A percentile compares a stretch with the other conserved stretches of the same genome.
These are phyloP conservation scores for Coemansia sp. DNA, from an alignment of 192 early-diverging fungal species.

Conservation along the genomic window DNA sequence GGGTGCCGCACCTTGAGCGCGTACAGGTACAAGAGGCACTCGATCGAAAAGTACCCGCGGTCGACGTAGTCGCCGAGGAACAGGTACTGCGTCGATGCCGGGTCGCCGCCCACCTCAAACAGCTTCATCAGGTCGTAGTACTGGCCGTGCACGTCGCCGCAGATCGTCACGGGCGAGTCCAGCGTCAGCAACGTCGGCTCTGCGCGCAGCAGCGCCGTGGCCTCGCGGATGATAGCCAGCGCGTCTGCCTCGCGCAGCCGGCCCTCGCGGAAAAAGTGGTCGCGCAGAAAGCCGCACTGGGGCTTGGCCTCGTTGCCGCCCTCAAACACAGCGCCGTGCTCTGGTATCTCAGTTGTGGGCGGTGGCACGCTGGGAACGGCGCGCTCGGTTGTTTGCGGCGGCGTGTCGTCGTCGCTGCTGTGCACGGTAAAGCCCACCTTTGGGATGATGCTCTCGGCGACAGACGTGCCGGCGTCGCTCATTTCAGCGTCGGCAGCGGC, in stretches of 20 bases:
- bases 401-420: constrained; percentile 71
- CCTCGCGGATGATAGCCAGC: constrained; percentile 82
- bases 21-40: constrained; percentile 94
- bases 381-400: constrained; percentile 65
- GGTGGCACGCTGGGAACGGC: constrained; percentile 53
- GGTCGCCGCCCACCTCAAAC: constrained; percentile 94
- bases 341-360: constrained; percentile 60
- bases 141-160: constrained; percentile 98
- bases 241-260: constrained; percentile 92
- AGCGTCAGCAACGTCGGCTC: constrained; percentile 90
- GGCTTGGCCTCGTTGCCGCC: constrained; percentile 73
- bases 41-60: constrained; percentile 96
- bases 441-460: constrained; percentile 38
- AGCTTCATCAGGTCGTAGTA: constrained; percentile 97
- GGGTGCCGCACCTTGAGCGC: no score
- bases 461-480: background rate
- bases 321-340: constrained; percentile 65
- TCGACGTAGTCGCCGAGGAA: constrained; percentile 99
- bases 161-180: constrained; percentile 93
- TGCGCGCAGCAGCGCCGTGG: constrained; percentile 75
- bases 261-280: constrained; percentile 93
- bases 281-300: constrained; percentile 81
- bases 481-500: background rate
- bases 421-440: constrained; percentile 83
- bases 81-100: constrained; percentile 94